phyloP scores from a whole-genome alignment of 179 eudicot genomes.

The Pouteria campechiana region DNA sequence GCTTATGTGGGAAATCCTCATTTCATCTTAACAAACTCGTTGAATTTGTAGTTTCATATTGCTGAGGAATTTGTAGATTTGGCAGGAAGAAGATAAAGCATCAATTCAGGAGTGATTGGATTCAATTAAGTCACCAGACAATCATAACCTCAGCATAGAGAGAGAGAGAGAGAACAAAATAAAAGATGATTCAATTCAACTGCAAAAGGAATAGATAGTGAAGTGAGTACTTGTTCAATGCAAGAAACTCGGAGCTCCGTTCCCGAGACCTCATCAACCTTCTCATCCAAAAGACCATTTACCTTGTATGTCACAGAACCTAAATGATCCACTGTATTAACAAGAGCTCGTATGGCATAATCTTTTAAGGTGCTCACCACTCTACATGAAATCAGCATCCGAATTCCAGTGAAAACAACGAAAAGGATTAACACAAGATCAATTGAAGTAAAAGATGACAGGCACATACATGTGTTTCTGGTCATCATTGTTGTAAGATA shows the following conservation, averaged over 20 bases:
- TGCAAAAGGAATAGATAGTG: background rate
- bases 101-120: background rate
- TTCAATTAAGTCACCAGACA: background rate
- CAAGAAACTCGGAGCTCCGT: slow-evolving; percentile 67
- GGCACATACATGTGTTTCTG: slow-evolving; percentile 72
- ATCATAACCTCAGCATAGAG: background rate
- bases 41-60: no score
- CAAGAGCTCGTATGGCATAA: slow-evolving; percentile 77
- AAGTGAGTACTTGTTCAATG: slow-evolving; percentile 57
- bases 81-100: no score
- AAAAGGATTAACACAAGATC: background rate
- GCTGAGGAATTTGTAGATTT: no score
- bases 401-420: slow-evolving; percentile 3
- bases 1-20: no score
- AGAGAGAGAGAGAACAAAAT: background rate
- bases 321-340: slow-evolving; percentile 89
- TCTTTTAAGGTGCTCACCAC: slow-evolving; percentile 80
- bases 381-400: slow-evolving; percentile 33
- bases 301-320: slow-evolving; percentile 83
- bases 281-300: slow-evolving; percentile 65
- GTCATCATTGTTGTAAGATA: slow-evolving; percentile 67
- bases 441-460: background rate
- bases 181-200: background rate
- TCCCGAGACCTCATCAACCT: slow-evolving; percentile 67
- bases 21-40: no score